These are phyloP conservation scores for Phyllosticta citribraziliensis DNA, from an alignment of 2,329 filamentous ascomycete genomes.

Conservation along the genomic window DNA sequence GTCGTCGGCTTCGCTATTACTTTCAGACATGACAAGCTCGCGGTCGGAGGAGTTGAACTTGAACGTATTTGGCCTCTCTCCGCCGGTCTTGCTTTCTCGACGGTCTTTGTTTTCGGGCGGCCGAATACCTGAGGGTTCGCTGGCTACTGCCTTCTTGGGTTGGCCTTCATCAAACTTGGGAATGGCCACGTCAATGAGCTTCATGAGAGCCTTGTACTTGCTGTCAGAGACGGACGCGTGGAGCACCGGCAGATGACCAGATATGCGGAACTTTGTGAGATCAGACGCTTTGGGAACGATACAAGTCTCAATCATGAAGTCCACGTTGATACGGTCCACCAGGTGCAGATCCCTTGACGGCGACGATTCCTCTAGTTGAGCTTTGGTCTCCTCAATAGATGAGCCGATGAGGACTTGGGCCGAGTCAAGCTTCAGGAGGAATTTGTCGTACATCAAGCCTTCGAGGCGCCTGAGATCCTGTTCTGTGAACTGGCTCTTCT, in stretches of 20 bases:
- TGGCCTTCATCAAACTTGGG: constrained; percentile 58
- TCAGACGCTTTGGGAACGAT: constrained; percentile 96
- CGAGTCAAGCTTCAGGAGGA: constrained; percentile 82
- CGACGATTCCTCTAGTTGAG: constrained; percentile 61
- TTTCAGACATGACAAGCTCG: constrained; percentile 70
- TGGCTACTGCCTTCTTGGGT: constrained; percentile 12
- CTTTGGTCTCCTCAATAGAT: constrained; percentile 80
- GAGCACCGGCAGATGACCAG: constrained; percentile 81
- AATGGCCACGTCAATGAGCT: constrained; percentile 86
- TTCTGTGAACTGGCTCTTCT: constrained; percentile 76
- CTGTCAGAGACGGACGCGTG: constrained; percentile 87
- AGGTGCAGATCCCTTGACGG: constrained; percentile 70
- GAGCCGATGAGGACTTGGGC: constrained; percentile 94
- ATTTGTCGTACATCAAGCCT: constrained; percentile 95
- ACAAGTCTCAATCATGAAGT: constrained; percentile 91
- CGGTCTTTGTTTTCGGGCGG: constrained; percentile 17
- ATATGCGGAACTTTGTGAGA: constrained; percentile 82
- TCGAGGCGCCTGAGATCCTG: constrained; percentile 83
- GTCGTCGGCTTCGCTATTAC: constrained; percentile 51
- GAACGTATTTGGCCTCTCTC: constrained; percentile 56
- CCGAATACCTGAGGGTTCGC: constrained; percentile 28
- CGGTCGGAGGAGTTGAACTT: constrained; percentile 62
- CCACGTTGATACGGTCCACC: constrained; percentile 93
- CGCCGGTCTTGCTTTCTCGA: neutral
- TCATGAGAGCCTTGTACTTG: constrained; percentile 97